Percentiles rank a stretch among this genome's conserved stretches.
Conservation (phyloP, 1,284 basidiomycete species). For the Pseudozyma sp. region DNA sequence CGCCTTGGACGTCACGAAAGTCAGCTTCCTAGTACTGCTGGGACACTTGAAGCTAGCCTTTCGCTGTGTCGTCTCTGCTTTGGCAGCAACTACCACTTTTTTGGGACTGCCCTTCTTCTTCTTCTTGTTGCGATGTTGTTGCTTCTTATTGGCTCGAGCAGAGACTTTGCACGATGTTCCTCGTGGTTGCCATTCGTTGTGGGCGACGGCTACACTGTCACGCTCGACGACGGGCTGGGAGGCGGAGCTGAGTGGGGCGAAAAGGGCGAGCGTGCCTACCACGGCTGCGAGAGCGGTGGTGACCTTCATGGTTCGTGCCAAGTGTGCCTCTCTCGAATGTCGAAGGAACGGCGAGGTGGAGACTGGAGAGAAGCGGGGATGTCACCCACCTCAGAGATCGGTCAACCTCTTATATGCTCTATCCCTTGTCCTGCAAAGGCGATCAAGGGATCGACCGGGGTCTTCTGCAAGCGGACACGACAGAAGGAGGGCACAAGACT, state of each 20-base stretch:
- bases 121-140: constrained; percentile 26
- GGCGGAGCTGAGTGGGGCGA: constrained; percentile 20
- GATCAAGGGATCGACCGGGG: constrained; percentile 1
- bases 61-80: neutral
- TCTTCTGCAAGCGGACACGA: neutral
- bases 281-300: constrained; percentile 12
- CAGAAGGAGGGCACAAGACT: too few species aligned
- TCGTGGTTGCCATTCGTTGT: constrained; percentile 4
- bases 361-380: neutral
- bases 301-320: constrained; percentile 13
- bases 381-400: too few species aligned
- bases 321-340: neutral
- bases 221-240: neutral
- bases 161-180: neutral
- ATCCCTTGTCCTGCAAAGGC: neutral
- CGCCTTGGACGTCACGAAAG: neutral
- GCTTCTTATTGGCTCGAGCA: neutral
- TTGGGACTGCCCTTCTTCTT: constrained; percentile 19
- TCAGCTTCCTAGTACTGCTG: too few species aligned
- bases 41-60: neutral
- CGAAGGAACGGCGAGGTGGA: neutral
- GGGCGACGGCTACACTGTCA: constrained; percentile 1
- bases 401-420: neutral
- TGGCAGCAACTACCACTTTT: constrained; percentile 1
- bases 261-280: constrained; percentile 22